phyloP scores from a whole-genome alignment of 257 asterid genomes.

The Solanum pennellii region DNA sequence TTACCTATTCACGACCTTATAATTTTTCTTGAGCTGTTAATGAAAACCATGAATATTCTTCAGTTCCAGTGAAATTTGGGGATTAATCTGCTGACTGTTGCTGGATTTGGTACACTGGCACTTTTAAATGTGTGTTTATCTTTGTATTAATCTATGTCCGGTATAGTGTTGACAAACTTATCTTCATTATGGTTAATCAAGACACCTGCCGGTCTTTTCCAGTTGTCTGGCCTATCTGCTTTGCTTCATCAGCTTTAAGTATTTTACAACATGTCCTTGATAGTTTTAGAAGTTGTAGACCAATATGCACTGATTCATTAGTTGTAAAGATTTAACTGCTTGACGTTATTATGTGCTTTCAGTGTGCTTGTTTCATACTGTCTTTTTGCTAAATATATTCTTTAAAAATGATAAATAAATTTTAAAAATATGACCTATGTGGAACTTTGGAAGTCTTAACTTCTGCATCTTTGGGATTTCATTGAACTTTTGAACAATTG shows the following conservation, averaged over 20 bases:
- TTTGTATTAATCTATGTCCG: neutral
- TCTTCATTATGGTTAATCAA: neutral
- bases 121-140: neutral
- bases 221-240: neutral
- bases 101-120: neutral
- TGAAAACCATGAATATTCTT: neutral
- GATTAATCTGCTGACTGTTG: neutral
- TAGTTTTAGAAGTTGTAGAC: neutral
- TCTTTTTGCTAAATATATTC: neutral
- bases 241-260: neutral
- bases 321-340: neutral
- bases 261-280: neutral
- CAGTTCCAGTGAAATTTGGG: neutral
- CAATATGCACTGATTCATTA: neutral
- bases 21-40: neutral
- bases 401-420: neutral
- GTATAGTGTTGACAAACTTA: neutral
- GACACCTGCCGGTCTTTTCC: neutral
- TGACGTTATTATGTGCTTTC: neutral
- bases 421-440: neutral
- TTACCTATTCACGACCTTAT: neutral
- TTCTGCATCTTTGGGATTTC: neutral
- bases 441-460: neutral
- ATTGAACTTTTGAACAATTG: neutral
- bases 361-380: neutral